Base-by-base conservation (phyloP, 2,329 filamentous ascomycete species). In the Xylariaceae sp. region DNA sequence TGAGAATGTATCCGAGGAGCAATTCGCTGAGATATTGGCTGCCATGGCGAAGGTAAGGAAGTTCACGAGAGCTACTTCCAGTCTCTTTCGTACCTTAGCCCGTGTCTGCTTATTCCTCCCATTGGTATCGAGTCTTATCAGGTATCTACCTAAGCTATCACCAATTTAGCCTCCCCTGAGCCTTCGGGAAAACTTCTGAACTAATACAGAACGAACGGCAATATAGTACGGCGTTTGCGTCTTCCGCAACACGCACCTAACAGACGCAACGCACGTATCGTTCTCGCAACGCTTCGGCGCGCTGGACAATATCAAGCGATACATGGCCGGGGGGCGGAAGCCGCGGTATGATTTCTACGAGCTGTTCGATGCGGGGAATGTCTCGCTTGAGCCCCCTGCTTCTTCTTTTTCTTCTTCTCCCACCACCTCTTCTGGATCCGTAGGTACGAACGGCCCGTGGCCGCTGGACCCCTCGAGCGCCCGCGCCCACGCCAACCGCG, bases 281-380 rank as follows among this genome's bases (percentile, higher is more conserved):
- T 81, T 85, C 63, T 75, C 78, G 13, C 60, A 62, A 2, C 71
- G 70, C 1, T 77, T 85, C 54, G 83, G 81, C 16, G 78, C 81
- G 18, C 75, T 84, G 0, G 81, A 85, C 67, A 77, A 83, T 61
- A 74, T 82, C 26, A 74, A 68, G 15, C 79, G 77, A 1, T 83
- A 79, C 67, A 68, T 77, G 6, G 68, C 67, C 1, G 70, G 68
- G 0, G 79, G 77, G 13, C 74, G 78, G 36, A 73, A 75, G 60
- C 72, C 76, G 52, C 76, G 81, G 16, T 76, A 80, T 56, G 61
- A 67, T 2, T 73, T 77, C 55, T 69, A 74, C 35, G 77, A 84
- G 64, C 73, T 85, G 1, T 84, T 84, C 64, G 82, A 85, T 58
- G 80, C 80, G 0, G 74, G 78, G 45, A 85, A 85, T 64, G 68